Conservation (phyloP, 495 filamentous ascomycete species). For the Xylaria curta region DNA sequence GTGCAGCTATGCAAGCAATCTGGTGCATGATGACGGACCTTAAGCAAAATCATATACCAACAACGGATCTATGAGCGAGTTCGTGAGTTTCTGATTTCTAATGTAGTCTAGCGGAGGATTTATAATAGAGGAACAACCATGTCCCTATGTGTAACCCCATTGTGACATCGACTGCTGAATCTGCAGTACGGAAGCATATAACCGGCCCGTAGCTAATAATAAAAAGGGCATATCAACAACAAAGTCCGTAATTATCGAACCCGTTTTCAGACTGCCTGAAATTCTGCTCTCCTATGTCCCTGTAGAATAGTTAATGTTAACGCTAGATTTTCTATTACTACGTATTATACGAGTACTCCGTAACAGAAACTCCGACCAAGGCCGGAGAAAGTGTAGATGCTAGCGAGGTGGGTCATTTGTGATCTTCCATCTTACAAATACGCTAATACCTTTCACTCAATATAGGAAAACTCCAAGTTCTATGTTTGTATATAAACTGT, state of each 20-base stretch:
- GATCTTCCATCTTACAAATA: slow-evolving; percentile 7
- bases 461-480: not conserved
- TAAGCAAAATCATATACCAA: not conserved
- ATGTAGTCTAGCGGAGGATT: not conserved
- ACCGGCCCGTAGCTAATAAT: too few relatives aligned
- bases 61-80: not conserved
- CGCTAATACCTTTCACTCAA: not conserved
- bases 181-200: not conserved
- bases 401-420: not conserved
- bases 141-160: not conserved
- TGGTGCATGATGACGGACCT: not conserved
- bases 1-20: slow-evolving; percentile 7
- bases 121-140: slow-evolving; percentile 1
- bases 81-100: not conserved
- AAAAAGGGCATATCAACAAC: too few relatives aligned
- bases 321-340: too few relatives aligned
- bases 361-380: too few relatives aligned
- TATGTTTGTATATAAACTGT: not conserved
- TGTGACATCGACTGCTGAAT: not conserved
- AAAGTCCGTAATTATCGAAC: too few relatives aligned
- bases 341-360: too few relatives aligned
- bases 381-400: not conserved
- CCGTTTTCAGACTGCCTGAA: too few relatives aligned
- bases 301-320: too few relatives aligned
- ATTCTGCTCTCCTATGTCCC: too few relatives aligned